phyloP scores from a whole-genome alignment of 768 basidiomycete genomes.

The Neoboletus magnificus region DNA sequence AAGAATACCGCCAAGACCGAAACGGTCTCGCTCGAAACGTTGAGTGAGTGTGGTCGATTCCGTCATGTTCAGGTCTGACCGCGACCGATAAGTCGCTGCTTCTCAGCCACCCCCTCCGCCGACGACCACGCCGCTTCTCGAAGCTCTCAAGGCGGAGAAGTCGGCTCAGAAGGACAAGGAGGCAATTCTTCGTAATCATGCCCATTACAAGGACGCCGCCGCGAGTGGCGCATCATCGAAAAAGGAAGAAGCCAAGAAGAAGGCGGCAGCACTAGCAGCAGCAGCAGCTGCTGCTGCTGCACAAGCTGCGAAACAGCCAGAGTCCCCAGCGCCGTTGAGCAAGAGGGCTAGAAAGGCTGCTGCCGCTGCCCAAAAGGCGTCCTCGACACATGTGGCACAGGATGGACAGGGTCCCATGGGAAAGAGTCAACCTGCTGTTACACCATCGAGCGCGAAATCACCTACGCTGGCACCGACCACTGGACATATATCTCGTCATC shows the following conservation, averaged over 20 bases:
- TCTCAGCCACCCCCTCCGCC: slow-evolving; percentile 57
- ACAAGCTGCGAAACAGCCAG: slow-evolving; percentile 31
- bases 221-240: slow-evolving; percentile 28
- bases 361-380: slow-evolving; percentile 22
- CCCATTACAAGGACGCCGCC: slow-evolving; percentile 60
- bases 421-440: not conserved
- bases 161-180: slow-evolving; percentile 68
- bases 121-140: slow-evolving; percentile 88
- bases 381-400: slow-evolving; percentile 9
- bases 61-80: not conserved
- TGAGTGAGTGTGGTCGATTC: slow-evolving; percentile 23
- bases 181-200: slow-evolving; percentile 65
- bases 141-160: slow-evolving; percentile 82
- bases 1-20: slow-evolving; percentile 52
- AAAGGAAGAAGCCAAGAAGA: slow-evolving; percentile 42
- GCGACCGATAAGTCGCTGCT: slow-evolving; percentile 51
- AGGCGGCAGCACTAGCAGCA: slow-evolving; percentile 12
- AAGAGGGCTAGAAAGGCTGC: slow-evolving; percentile 37
- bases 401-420: not conserved
- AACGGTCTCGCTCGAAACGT: slow-evolving; percentile 57
- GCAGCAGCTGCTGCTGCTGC: not conserved
- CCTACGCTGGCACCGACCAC: slow-evolving; percentile 1
- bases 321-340: slow-evolving; percentile 25
- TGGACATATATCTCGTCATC: slow-evolving; percentile 11
- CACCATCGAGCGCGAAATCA: slow-evolving; percentile 15